A percentile compares a stretch with the other conserved stretches of the same genome.
Conservation (phyloP, 805 yeast species). For the Yamadazyma takamatsuzukensis region DNA sequence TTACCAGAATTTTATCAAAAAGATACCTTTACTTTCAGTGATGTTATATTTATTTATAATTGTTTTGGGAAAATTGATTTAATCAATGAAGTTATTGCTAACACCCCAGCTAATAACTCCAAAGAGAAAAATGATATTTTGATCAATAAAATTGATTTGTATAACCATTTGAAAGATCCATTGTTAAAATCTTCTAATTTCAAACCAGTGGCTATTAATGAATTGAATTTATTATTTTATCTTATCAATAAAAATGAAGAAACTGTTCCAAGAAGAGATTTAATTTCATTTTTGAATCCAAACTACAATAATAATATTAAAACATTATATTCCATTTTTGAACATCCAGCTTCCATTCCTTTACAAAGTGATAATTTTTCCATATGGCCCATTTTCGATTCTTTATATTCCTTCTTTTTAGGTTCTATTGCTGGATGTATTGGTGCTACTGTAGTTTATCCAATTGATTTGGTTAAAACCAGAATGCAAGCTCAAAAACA, state of each 20-base stretch:
- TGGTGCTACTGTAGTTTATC: conserved; percentile 97
- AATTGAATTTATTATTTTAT: conserved; percentile 38
- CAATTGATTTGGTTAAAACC: conserved; percentile 93
- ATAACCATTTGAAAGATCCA: conserved; percentile 41
- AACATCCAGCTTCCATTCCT: conserved; percentile 40
- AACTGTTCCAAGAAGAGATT: conserved; percentile 37
- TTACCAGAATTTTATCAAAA: conserved; percentile 35
- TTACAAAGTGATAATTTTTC: conserved; percentile 34
- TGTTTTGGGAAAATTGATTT: conserved; percentile 40
- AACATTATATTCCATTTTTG: conserved; percentile 35
- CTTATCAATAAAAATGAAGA: conserved; percentile 37
- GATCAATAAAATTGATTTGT: conserved; percentile 38
- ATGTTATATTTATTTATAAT: conserved; percentile 38
- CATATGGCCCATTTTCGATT: conserved; percentile 55
- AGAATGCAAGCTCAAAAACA: conserved; percentile 95
- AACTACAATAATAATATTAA: conserved; percentile 34
- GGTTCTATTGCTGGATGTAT: conserved; percentile 97
- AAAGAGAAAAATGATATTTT: conserved; percentile 38
- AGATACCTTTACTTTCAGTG: conserved; percentile 31
- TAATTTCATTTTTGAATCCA: conserved; percentile 57
- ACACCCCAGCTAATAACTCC: conserved; percentile 39
- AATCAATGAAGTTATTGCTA: conserved; percentile 43
- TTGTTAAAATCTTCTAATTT: conserved; percentile 41
- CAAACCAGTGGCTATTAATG: conserved; percentile 37
- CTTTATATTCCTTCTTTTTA: conserved; percentile 78